These are phyloP conservation scores for Debaryomyces prosopidis DNA, from an alignment of 805 yeast species.

Conservation along the genomic window DNA sequence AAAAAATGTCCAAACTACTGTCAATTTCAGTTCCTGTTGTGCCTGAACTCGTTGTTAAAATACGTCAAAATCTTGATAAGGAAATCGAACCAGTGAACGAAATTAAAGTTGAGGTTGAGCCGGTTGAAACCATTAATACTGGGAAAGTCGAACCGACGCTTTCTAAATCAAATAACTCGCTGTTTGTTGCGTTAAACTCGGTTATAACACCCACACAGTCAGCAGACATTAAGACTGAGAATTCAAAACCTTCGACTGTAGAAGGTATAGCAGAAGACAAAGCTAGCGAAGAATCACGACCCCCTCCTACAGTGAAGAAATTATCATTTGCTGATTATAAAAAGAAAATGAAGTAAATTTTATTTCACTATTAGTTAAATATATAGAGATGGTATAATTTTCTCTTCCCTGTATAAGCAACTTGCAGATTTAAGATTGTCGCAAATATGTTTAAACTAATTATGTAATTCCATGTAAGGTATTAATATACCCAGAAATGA, in stretches of 20 bases:
- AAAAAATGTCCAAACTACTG: slow-evolving; percentile 1
- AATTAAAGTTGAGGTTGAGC: slow-evolving; percentile 6
- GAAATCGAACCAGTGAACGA: slow-evolving; percentile 24
- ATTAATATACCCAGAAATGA: too few relatives aligned
- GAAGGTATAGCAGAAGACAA: slow-evolving; percentile 6
- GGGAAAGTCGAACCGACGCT: background rate
- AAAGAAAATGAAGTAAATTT: slow-evolving; percentile 46
- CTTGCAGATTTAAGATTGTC: too few relatives aligned
- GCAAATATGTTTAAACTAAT: too few relatives aligned
- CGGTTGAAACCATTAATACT: background rate
- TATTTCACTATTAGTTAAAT: background rate
- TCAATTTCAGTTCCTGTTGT: slow-evolving; percentile 22
- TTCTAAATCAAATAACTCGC: background rate
- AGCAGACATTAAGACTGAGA: background rate
- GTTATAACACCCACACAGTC: slow-evolving; percentile 1
- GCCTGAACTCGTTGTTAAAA: slow-evolving; percentile 23
- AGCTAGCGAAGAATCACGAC: slow-evolving; percentile 4
- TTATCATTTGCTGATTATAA: slow-evolving; percentile 76
- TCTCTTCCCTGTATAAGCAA: too few relatives aligned
- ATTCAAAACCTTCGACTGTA: background rate
- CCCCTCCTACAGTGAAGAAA: slow-evolving; percentile 43
- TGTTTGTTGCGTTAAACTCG: background rate
- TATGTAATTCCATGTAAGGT: too few relatives aligned
- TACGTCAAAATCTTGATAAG: slow-evolving; percentile 20
- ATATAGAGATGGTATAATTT: too few relatives aligned